These are phyloP conservation scores for Globisporangium yorkense DNA, from an alignment of 352 stramenopile genomes.

Conservation along the genomic window DNA sequence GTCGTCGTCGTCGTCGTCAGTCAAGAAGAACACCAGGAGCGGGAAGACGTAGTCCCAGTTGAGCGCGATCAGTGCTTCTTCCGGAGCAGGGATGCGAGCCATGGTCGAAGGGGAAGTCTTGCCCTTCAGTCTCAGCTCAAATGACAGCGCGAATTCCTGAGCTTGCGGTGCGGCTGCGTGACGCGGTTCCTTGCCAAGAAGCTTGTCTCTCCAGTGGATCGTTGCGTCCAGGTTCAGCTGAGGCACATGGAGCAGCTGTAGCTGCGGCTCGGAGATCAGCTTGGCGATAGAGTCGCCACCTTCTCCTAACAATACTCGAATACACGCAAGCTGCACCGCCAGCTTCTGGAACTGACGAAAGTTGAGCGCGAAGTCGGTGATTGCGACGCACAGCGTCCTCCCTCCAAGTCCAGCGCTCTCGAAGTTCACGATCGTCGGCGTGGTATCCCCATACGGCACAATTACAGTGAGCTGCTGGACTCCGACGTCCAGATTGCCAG, in stretches of 20 bases:
- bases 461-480: conserved; percentile 29
- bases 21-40: conserved; percentile 43
- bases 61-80: conserved; percentile 43
- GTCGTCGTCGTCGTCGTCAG: conserved; percentile 28
- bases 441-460: conserved; percentile 27
- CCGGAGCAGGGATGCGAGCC: conserved; percentile 29
- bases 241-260: conserved; percentile 21
- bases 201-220: conserved; percentile 18
- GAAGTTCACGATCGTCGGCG: conserved; percentile 6
- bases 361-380: conserved; percentile 38
- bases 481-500: conserved; percentile 41
- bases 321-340: conserved; percentile 22
- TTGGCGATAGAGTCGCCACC: not conserved
- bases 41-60: conserved; percentile 76
- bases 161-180: not conserved
- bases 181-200: not conserved
- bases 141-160: conserved; percentile 38
- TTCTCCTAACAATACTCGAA: conserved; percentile 15
- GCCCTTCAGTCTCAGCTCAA: conserved; percentile 41
- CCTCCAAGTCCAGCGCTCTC: conserved; percentile 11
- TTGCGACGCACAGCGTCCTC: conserved; percentile 21
- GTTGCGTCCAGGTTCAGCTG: conserved; percentile 20
- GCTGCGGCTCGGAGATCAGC: not conserved
- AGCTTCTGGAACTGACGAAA: conserved; percentile 52
- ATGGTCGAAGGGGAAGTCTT: conserved; percentile 10